Evolutionary conservation across 768 basidiomycete species (phyloP).

Genomic region (Boletus patriciae): DNA sequence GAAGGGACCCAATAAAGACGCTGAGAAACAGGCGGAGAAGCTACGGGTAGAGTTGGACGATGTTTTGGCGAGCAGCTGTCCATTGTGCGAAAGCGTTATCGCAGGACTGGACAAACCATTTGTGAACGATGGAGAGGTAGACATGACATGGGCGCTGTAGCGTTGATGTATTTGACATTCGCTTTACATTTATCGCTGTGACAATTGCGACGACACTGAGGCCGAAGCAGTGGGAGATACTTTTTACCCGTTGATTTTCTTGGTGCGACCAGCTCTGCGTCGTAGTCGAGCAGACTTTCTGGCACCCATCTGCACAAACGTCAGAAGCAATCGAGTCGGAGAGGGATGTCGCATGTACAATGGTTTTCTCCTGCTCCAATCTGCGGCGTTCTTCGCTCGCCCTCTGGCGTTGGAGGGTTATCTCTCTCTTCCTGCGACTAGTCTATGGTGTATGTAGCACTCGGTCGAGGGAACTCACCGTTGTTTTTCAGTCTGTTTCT

Average conservation of each 20-base stretch:
- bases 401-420: slow-evolving; percentile 68
- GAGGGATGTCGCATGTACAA: slow-evolving; percentile 8
- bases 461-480: slow-evolving; percentile 41
- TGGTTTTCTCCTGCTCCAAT: slow-evolving; percentile 42
- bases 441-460: neutral
- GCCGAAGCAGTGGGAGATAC: neutral
- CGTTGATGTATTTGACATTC: slow-evolving; percentile 2
- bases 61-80: slow-evolving; percentile 84
- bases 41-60: slow-evolving; percentile 86
- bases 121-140: slow-evolving; percentile 72
- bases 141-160: slow-evolving; percentile 75
- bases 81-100: slow-evolving; percentile 89
- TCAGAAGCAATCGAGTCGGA: neutral
- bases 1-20: slow-evolving; percentile 46
- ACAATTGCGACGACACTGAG: neutral
- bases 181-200: slow-evolving; percentile 9
- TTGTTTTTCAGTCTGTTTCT: slow-evolving; percentile 66
- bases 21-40: slow-evolving; percentile 65
- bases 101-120: slow-evolving; percentile 87
- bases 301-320: slow-evolving; percentile 66
- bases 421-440: slow-evolving; percentile 55
- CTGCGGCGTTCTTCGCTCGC: slow-evolving; percentile 71
- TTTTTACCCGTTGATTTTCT: slow-evolving; percentile 76
- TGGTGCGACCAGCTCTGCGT: slow-evolving; percentile 71
- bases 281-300: slow-evolving; percentile 72